Conservation (phyloP, 176 grass and related monocot genomes). For the Aegilops longissima region DNA sequence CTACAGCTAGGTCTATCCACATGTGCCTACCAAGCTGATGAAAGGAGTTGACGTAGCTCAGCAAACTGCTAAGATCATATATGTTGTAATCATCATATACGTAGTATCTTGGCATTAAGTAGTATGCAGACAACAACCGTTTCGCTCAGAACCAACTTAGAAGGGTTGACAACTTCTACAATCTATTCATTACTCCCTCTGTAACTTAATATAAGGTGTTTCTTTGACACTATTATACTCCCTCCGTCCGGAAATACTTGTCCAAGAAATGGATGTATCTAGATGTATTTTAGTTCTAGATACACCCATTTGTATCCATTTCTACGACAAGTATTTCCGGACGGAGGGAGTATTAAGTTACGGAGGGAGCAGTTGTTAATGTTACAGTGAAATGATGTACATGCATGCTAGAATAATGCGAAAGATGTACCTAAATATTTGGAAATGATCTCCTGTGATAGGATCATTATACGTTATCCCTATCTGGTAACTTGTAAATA, state of each 20-base stretch:
- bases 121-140: background rate
- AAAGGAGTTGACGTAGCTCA: constrained; percentile 34
- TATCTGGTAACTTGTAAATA: background rate
- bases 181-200: background rate
- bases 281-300: too few species aligned
- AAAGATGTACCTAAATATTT: background rate
- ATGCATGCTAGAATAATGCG: background rate
- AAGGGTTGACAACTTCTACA: background rate
- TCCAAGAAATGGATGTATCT: too few species aligned
- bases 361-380: background rate
- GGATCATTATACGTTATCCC: background rate
- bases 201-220: too few species aligned
- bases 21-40: constrained; percentile 30
- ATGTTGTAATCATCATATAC: constrained; percentile 28
- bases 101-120: constrained; percentile 15
- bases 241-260: too few species aligned
- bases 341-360: too few species aligned
- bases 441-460: background rate
- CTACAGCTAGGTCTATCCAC: constrained; percentile 38
- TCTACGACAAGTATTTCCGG: too few species aligned
- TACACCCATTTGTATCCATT: too few species aligned
- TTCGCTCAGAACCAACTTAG: background rate
- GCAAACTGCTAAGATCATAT: constrained; percentile 14
- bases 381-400: background rate
- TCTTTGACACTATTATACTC: too few species aligned